Base-by-base conservation (phyloP, 192 early-diverging fungal species). In the Fimicolochytrium jonesii region DNA sequence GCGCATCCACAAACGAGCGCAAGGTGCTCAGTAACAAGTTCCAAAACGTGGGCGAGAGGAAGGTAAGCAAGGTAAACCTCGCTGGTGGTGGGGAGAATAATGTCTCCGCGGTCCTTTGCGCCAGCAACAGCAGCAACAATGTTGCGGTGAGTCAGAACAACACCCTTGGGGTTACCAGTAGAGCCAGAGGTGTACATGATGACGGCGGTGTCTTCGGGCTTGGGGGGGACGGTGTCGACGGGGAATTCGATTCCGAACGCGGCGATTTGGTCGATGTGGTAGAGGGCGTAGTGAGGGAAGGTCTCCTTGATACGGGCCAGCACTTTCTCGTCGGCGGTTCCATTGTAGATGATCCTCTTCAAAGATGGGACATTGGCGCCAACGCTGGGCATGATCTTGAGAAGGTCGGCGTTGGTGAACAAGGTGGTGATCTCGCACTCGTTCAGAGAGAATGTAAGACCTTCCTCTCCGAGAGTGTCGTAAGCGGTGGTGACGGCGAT, bases 101-200 rank as follows among this genome's bases (percentile, higher is more conserved):
- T 61, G 20, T 72, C 73, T 62, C 86, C 55, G 46, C 81, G 49
- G 62, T 74, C 60, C 56, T 79, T 71, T 7, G 78, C 79, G 44
- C 82, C 86, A 28, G 79, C 79, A 68, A 90, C 82, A 52, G 88
- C 85, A 54, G 95, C 83, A 51, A 94, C 77, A 55, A 96, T 72
- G 61, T 92, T 93, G 51, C 76, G 68, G 67, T 98, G 92, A 45
- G 86, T 80, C 9, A 98, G 70, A 59, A 92, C 67, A 33, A 92
- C 93, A 58, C 95, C 95, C 71, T 94, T 94, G 43, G 95, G 94
- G 72, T 85, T 85, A 22, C 95, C 92, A 11, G 92, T 97, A n/a
- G 86, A 87, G 34, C 94, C 79, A 37, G 71, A 76, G 9, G 88
- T 88, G 66, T 90, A 97, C 92, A 97, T 93, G 59, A 97, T 90